Percentiles rank a stretch among this genome's conserved stretches.
phyloP scores from a whole-genome alignment of 192 early-diverging fungal genomes.

The Coemansia brasiliensis region DNA sequence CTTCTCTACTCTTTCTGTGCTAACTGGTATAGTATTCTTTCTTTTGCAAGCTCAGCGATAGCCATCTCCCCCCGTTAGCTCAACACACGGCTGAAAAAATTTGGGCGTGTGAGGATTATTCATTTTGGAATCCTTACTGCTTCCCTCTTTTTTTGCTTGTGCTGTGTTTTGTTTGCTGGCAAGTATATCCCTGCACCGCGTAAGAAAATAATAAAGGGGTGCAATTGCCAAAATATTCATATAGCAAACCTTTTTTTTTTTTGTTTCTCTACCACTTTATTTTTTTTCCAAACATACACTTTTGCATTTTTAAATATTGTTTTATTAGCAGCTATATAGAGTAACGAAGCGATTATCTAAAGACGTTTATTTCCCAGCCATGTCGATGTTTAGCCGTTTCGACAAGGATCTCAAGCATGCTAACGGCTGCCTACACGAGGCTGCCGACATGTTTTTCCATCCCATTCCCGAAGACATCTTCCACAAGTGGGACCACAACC shows the following conservation, averaged over 20 bases:
- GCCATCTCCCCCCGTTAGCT: no score
- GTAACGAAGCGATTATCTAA: not conserved
- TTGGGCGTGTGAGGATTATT: no score
- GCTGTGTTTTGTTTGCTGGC: not conserved
- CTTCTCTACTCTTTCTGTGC: no score
- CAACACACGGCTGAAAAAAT: no score
- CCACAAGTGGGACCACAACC: slow-evolving; percentile 53
- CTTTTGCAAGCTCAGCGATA: no score
- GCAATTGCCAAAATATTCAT: not conserved
- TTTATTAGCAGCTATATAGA: not conserved
- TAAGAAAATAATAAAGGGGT: not conserved
- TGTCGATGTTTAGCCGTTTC: slow-evolving; percentile 55
- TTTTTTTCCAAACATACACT: not conserved
- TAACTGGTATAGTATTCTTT: no score
- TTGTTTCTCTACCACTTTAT: slow-evolving; percentile 1
- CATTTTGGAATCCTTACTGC: slow-evolving; percentile 1
- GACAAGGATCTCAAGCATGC: slow-evolving; percentile 56
- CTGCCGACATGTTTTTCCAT: slow-evolving; percentile 57
- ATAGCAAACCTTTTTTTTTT: not conserved
- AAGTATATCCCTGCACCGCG: not conserved
- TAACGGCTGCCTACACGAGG: slow-evolving; percentile 53
- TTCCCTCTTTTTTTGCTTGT: not conserved
- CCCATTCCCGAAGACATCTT: slow-evolving; percentile 53
- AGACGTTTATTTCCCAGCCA: no score
- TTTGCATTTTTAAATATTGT: slow-evolving; percentile 8